Base-by-base conservation (phyloP, 371 early-diverging fungal genomes). In the Entomophthora muscae region DNA sequence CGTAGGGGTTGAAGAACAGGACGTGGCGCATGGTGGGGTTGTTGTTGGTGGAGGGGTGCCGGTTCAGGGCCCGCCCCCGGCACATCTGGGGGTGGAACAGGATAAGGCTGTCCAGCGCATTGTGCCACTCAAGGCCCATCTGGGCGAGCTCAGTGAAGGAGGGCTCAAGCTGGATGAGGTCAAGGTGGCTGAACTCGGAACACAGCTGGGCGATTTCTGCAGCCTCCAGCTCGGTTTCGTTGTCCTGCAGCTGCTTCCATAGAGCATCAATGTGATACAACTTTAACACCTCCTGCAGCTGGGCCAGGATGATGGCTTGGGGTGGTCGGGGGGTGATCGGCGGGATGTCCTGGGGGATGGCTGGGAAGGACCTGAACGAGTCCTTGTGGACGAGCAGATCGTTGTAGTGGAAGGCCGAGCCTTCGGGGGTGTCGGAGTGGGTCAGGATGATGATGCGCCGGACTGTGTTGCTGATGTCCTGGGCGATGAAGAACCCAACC, bases 401-500 rank as follows among this genome's bases (percentile, higher is more conserved):
- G 29, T 57, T 29, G 58, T 57, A 57, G 31, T 29, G 26, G 29
- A 57, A 57, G 31, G 26, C 13, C 3, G 31, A 31, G 12, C 27
- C 13, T 17, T 21, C 31, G 30, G 58, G 31, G 12, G 29, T 57
- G 10, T 57, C 58, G 1, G 13, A 10, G 10, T 27, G 58, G 29
- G 13, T 57, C 22, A 57, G 29, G 13, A 57, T 28, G 29, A 29
- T 57, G 10, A 28, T 27, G 10, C 58, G 12, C 12, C 31, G 26
- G 21, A 57, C 58, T 21, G 26, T 29, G 12, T 7, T 1, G 12
- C 22, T 12, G 2, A 57, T 3, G 7, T 61, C 32, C 5, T 61
- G 30, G 3, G 7, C n/a, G 26, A 61, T 26, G 54, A 27, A 63
- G 30, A 63, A 63, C 32, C 63, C 63, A 2, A 63, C 54, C 27